A percentile compares a stretch with the other conserved stretches of the same genome.
phyloP scores from a whole-genome alignment of 2,329 filamentous ascomycete species.

The Arthroderma sp. region DNA sequence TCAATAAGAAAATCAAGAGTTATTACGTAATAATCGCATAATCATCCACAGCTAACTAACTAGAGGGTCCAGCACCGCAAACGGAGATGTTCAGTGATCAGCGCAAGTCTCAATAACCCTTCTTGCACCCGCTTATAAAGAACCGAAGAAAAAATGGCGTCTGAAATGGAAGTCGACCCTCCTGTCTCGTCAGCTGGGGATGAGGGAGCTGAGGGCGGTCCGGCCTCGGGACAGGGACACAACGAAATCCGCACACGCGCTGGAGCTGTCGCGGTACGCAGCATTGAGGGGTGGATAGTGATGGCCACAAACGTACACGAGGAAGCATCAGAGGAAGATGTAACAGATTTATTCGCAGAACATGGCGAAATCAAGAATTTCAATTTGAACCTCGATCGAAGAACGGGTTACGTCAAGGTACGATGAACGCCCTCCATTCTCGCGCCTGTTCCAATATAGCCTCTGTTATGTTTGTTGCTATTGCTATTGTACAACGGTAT shows the following conservation, averaged over 20 bases:
- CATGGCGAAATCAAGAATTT: conserved; percentile 56
- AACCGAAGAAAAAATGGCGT: conserved; percentile 22
- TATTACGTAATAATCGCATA: too few species aligned
- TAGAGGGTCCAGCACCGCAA: too few species aligned
- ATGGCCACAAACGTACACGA: conserved; percentile 58
- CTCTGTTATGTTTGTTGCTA: not conserved
- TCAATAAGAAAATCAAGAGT: too few species aligned
- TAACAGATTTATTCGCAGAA: conserved; percentile 53
- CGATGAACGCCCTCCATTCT: conserved; percentile 9
- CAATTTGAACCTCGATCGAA: conserved; percentile 51
- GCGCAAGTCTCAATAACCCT: too few species aligned
- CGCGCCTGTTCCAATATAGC: not conserved
- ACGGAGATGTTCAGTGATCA: too few species aligned
- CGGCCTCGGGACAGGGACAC: conserved; percentile 21
- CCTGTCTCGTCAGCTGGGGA: conserved; percentile 21
- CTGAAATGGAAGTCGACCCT: conserved; percentile 34
- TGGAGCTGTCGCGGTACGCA: conserved; percentile 46
- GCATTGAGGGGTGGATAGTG: conserved; percentile 57
- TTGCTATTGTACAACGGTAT: not conserved
- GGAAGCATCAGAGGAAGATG: conserved; percentile 53
- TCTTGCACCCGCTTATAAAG: not conserved
- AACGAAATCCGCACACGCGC: conserved; percentile 29
- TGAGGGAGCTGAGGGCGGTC: conserved; percentile 13
- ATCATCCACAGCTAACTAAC: too few species aligned
- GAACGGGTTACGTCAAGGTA: conserved; percentile 57